Conservation (phyloP, 2,329 filamentous ascomycete species). For the Ceratocystiopsis sp. region DNA sequence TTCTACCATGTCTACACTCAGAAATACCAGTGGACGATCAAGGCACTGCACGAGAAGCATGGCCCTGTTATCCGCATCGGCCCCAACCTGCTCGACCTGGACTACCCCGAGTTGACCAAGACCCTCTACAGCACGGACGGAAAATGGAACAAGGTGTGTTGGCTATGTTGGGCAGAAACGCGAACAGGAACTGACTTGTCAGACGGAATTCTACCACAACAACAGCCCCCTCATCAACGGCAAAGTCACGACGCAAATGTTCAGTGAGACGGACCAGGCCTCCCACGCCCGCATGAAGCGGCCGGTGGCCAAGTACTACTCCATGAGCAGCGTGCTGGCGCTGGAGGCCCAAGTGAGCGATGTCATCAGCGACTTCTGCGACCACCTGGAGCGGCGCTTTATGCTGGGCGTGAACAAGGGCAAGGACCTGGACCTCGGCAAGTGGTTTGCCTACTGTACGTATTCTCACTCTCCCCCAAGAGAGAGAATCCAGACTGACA, state of each 20-base stretch:
- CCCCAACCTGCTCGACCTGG: conserved; percentile 21
- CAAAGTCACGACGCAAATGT: conserved; percentile 21
- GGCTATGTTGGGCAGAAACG: conserved; percentile 14
- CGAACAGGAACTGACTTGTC: not conserved
- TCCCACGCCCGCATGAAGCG: conserved; percentile 19
- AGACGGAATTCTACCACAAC: conserved; percentile 3
- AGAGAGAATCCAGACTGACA: too few species aligned
- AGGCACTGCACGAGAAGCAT: conserved; percentile 13
- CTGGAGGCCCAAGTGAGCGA: conserved; percentile 29
- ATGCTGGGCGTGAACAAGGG: conserved; percentile 9
- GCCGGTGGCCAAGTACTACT: conserved; percentile 21
- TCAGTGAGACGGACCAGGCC: conserved; percentile 16
- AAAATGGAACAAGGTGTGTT: conserved; percentile 8
- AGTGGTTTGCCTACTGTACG: conserved; percentile 12
- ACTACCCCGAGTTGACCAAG: conserved; percentile 20
- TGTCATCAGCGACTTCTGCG: conserved; percentile 15
- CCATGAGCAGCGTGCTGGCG: conserved; percentile 12
- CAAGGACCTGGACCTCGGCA: too few species aligned
- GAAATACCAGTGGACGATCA: conserved; percentile 13
- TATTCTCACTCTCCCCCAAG: conserved; percentile 29
- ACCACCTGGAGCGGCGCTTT: conserved; percentile 16
- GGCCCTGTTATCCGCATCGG: conserved; percentile 24
- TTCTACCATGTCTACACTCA: conserved; percentile 1
- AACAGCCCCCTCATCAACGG: conserved; percentile 13
- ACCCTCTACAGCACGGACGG: conserved; percentile 20